Conservation (phyloP, 2,329 filamentous ascomycete species). For the Fusarium sp. region DNA sequence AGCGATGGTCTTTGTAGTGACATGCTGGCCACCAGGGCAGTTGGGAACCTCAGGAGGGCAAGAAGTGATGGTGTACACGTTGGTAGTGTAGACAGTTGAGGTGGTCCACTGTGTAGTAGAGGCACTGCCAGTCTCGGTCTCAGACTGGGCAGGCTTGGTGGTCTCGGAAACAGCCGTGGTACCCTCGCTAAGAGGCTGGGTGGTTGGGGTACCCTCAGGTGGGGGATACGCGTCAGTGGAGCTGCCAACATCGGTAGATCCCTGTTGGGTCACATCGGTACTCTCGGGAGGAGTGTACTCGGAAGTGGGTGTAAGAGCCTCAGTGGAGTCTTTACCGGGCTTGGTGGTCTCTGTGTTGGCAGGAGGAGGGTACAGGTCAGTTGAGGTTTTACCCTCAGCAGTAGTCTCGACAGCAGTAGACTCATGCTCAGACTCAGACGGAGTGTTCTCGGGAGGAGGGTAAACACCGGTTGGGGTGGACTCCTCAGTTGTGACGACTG, state of each 20-base stretch:
- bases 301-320: constrained; percentile 22
- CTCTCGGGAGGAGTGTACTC: constrained; percentile 15
- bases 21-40: constrained; percentile 28
- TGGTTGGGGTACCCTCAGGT: constrained; percentile 12
- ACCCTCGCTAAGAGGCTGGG: background rate
- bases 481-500: background rate
- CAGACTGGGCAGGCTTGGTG: constrained; percentile 1
- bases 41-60: constrained; percentile 35
- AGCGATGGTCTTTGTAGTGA: constrained; percentile 41
- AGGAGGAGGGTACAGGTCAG: constrained; percentile 23
- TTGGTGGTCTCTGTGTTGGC: constrained; percentile 15
- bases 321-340: constrained; percentile 13
- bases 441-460: background rate
- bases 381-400: constrained; percentile 4
- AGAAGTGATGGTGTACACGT: constrained; percentile 38
- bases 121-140: background rate
- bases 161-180: constrained; percentile 20
- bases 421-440: background rate
- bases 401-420: background rate
- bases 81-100: constrained; percentile 42
- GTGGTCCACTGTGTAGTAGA: constrained; percentile 29
- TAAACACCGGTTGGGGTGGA: background rate
- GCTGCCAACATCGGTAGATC: constrained; percentile 14
- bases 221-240: constrained; percentile 22
- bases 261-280: constrained; percentile 19